Conservation (phyloP, 495 filamentous ascomycete species). For the Recurvomyces mirabilis region DNA sequence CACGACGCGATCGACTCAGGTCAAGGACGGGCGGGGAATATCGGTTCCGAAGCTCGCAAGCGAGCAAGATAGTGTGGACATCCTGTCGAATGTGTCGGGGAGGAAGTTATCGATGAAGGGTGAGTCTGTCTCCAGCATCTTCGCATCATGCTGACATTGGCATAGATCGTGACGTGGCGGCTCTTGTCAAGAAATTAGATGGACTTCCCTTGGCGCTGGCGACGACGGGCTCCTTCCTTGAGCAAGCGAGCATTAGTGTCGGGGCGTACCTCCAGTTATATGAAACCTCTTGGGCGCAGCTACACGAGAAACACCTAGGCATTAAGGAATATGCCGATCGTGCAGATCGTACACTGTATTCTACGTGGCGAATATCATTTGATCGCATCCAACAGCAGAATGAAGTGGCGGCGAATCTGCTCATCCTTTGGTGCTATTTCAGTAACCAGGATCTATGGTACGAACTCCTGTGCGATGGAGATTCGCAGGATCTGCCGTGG, state of each 20-base stretch:
- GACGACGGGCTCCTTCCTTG: background rate
- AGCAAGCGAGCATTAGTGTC: background rate
- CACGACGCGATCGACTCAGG: conserved; percentile 32
- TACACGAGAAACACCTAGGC: background rate
- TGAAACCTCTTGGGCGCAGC: background rate
- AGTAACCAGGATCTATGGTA: conserved; percentile 2
- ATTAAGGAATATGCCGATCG: background rate
- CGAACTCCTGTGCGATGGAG: conserved; percentile 1
- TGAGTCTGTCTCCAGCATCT: background rate
- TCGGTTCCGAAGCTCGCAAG: background rate
- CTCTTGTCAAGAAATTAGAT: background rate
- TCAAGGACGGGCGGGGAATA: conserved; percentile 4
- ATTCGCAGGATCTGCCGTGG: background rate
- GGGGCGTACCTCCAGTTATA: background rate
- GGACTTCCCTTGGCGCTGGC: conserved; percentile 1
- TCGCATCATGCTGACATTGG: background rate
- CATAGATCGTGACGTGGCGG: background rate
- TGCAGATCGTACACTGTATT: background rate
- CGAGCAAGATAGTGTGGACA: background rate
- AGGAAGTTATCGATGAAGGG: background rate
- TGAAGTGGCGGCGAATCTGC: background rate
- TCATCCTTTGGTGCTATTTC: conserved; percentile 1
- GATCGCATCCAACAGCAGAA: conserved; percentile 1
- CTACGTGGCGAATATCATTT: background rate
- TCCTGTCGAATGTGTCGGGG: conserved; percentile 2